phyloP scores from a whole-genome alignment of 805 yeast species.

The Lachancea kluyveri region DNA sequence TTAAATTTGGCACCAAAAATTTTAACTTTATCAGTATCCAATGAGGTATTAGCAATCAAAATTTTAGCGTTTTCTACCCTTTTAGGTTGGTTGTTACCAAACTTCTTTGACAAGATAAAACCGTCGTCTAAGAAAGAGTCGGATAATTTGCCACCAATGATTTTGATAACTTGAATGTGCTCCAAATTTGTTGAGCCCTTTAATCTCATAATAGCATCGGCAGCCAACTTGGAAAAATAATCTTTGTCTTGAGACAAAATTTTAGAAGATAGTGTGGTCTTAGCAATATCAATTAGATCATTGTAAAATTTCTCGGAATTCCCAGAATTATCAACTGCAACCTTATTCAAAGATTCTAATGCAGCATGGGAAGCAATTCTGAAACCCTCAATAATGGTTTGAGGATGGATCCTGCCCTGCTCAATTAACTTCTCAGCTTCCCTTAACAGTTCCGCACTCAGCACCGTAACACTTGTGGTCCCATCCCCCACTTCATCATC shows the following conservation, averaged over 20 bases:
- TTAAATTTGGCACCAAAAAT: constrained; percentile 96
- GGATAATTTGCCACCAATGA: constrained; percentile 83
- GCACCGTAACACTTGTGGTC: constrained; percentile 90
- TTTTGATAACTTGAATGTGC: constrained; percentile 89
- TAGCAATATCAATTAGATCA: constrained; percentile 83
- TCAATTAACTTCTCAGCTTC: constrained; percentile 93
- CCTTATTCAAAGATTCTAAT: constrained; percentile 63
- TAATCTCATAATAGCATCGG: constrained; percentile 84
- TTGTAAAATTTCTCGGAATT: constrained; percentile 55
- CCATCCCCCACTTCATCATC: constrained; percentile 99
- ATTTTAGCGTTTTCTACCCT: constrained; percentile 75
- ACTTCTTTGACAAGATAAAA: constrained; percentile 81
- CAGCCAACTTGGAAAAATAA: constrained; percentile 82
- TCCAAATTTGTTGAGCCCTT: constrained; percentile 84
- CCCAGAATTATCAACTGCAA: constrained; percentile 67
- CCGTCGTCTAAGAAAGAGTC: constrained; percentile 97
- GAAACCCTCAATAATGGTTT: constrained; percentile 93
- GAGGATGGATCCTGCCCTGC: constrained; percentile 86
- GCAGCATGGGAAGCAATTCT: constrained; percentile 88
- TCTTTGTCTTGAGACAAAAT: constrained; percentile 93
- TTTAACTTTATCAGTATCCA: constrained; percentile 97
- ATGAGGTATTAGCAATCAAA: constrained; percentile 88
- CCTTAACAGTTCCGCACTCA: constrained; percentile 84
- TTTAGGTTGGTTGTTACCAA: constrained; percentile 94
- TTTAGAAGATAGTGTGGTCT: constrained; percentile 89